Conservation (phyloP, 2,329 filamentous ascomycete species). For the Colletotrichum euphorbiae region DNA sequence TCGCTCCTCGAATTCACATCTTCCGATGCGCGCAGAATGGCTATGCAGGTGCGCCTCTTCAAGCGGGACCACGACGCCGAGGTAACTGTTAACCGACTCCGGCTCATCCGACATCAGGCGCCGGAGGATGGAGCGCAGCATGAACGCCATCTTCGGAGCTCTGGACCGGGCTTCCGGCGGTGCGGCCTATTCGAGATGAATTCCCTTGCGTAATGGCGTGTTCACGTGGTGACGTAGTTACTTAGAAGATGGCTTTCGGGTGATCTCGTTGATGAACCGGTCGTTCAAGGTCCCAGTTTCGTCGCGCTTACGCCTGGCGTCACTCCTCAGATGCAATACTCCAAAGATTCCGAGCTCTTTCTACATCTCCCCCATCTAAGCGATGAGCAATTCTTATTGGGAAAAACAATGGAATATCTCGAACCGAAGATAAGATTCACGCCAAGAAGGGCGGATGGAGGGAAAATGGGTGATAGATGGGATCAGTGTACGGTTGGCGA, state of each 20-base stretch:
- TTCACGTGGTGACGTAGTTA: neutral
- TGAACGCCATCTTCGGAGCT: neutral
- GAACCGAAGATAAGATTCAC: neutral
- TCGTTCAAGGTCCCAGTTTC: neutral
- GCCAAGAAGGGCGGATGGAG: neutral
- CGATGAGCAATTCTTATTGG: neutral
- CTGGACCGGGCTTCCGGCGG: neutral
- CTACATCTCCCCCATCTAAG: neutral
- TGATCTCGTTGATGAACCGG: neutral
- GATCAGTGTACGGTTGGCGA: neutral
- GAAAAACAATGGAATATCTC: neutral
- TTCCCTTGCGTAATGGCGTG: neutral
- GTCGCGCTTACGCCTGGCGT: neutral
- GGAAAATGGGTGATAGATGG: conserved; percentile 1
- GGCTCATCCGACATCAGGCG: conserved; percentile 33
- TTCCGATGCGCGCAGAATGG: conserved; percentile 61
- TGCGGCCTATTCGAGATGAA: too few relatives aligned
- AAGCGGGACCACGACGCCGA: conserved; percentile 64
- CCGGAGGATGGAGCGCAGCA: conserved; percentile 33
- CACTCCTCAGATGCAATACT: neutral
- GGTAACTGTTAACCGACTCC: conserved; percentile 63
- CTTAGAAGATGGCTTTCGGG: too few relatives aligned
- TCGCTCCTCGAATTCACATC: conserved; percentile 56
- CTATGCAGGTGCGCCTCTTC: conserved; percentile 68
- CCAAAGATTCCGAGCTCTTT: neutral